A percentile compares a stretch with the other conserved stretches of the same genome.
Evolutionary conservation across 2,329 filamentous ascomycete species (phyloP).

Genomic region (Furcasterigmium furcatum): DNA sequence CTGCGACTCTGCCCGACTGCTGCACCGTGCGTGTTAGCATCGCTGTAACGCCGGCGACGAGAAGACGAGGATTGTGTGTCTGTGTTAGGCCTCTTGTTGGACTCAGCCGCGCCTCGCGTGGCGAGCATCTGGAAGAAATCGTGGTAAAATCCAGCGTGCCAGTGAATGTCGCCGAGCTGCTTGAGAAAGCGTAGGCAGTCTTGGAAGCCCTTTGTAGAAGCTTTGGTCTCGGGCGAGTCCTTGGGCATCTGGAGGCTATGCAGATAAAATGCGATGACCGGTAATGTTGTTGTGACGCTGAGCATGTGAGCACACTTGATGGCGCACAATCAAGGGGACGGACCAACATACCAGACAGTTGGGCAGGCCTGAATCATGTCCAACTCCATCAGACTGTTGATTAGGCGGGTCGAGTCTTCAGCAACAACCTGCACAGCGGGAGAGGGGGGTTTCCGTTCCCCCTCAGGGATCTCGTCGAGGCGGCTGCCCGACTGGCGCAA

Average conservation of each 20-base stretch:
- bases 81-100: neutral
- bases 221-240: neutral
- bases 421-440: slow-evolving; percentile 9
- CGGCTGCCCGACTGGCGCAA: neutral
- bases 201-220: slow-evolving; percentile 6
- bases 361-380: slow-evolving; percentile 13
- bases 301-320: neutral
- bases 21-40: neutral
- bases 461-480: neutral
- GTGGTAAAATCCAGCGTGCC: slow-evolving; percentile 16
- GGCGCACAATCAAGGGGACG: neutral
- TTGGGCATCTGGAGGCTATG: slow-evolving; percentile 11
- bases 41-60: neutral
- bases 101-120: neutral
- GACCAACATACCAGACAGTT: slow-evolving; percentile 10
- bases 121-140: slow-evolving; percentile 14
- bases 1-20: neutral
- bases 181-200: slow-evolving; percentile 13
- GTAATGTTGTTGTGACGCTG: slow-evolving; percentile 13
- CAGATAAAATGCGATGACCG: slow-evolving; percentile 10
- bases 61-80: neutral
- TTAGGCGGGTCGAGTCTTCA: slow-evolving; percentile 11
- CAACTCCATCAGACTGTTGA: slow-evolving; percentile 8
- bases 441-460: neutral
- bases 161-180: slow-evolving; percentile 13